Evolutionary conservation across 1,284 basidiomycete genomes (phyloP), one percentile per base, ranked within the genome.

Genomic region (Boletus mariae): DNA sequence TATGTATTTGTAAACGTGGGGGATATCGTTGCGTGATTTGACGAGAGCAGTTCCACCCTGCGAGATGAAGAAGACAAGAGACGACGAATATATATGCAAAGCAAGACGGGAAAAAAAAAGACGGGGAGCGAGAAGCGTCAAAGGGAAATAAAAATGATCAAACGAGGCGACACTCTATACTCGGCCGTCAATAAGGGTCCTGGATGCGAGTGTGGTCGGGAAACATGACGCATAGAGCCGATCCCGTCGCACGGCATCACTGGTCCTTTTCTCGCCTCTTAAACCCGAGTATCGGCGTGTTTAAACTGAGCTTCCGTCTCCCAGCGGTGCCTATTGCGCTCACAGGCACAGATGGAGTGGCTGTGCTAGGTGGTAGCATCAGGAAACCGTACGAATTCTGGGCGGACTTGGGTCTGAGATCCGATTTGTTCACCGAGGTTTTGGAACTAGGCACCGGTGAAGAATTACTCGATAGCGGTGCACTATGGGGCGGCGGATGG

Each of bases 291-390:
- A 83, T 80, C 49, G 82, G 79, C 46, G 79, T 76, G 23, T 78
- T 79, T 53, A 90, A 71, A 65, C 87, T 90, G 70, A 90, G 67
- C 73, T 90, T 90, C 51, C 76, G 73, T 63, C 75, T 83, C 37
- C 69, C 54, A 29, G 59, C 61, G 2, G 63, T 55, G 49, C 53
- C 59, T 2, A 61, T 47, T 35, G 61, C 62, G 44, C 58, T 65
- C 41, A 53, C 61, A 23, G 65, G 63, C 1, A 54, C 0, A 0
- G 52, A 53, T 12, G 54, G 68, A 34, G 48, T 55, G 35, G 67
- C 53, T 49, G 68, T 37, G 54, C 64, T 57, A 45, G 43, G 66
- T 44, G 45, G 23, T 25, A 53, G 38, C n/a, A 56, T 42, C 28
- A 23, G 11, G 10, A 52, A 12, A 6, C 54, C 43, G 40, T 67